Conservation (phyloP, 1,284 basidiomycete genomes). For the Gomphus sp. region DNA sequence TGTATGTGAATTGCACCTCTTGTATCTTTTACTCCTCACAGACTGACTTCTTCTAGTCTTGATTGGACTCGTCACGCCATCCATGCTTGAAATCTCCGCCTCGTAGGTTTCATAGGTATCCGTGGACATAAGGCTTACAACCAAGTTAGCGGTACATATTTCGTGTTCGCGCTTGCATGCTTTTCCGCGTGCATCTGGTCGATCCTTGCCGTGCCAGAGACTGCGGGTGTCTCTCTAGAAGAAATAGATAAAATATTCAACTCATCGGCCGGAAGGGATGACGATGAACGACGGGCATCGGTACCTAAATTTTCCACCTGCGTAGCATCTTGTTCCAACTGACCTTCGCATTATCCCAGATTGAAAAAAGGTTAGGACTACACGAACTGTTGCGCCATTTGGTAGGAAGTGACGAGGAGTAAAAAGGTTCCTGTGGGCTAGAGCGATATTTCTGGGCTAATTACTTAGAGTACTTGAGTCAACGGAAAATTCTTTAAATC, state of each 20-base stretch:
- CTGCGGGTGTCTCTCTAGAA: constrained; percentile 65
- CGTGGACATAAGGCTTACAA: constrained; percentile 2
- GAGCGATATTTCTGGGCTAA: neutral
- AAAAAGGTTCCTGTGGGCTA: too few relatives aligned
- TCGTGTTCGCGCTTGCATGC: constrained; percentile 57
- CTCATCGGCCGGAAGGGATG: constrained; percentile 46
- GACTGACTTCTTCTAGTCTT: constrained; percentile 43
- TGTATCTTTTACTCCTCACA: neutral
- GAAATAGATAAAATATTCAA: constrained; percentile 66
- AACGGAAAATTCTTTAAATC: too few relatives aligned
- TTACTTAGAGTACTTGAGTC: too few relatives aligned
- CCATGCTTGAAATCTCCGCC: constrained; percentile 54
- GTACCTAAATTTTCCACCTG: neutral
- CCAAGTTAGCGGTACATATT: constrained; percentile 48
- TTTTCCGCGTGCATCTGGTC: constrained; percentile 60
- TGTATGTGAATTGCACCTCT: constrained; percentile 35
- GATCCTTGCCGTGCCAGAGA: constrained; percentile 62
- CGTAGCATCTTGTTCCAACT: neutral
- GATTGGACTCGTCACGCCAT: constrained; percentile 72
- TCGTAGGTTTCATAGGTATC: constrained; percentile 30
- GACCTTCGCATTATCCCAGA: neutral
- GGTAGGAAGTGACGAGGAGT: neutral
- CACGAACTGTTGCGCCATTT: neutral
- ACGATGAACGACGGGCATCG: constrained; percentile 30
- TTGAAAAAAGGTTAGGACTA: neutral